phyloP scores from a whole-genome alignment of 2,329 filamentous ascomycete genomes.

The Aspergillus sp. region DNA sequence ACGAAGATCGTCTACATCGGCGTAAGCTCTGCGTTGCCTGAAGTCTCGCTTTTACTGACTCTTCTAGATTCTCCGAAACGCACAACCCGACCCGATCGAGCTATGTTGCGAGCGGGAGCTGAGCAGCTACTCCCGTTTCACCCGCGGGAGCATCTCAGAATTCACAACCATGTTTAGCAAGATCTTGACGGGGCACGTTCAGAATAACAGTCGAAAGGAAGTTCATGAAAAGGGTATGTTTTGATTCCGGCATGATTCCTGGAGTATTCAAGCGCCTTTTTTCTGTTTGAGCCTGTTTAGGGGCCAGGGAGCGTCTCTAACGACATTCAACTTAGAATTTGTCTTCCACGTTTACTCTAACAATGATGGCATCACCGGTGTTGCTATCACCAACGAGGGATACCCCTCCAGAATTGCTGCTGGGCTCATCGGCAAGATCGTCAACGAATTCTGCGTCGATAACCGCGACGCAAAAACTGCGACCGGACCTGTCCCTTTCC shows the following conservation, averaged over 20 bases:
- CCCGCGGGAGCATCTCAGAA: slow-evolving; percentile 59
- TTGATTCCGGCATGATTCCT: not conserved
- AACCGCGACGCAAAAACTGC: slow-evolving; percentile 60
- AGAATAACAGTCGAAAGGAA: slow-evolving; percentile 58
- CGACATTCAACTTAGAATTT: slow-evolving; percentile 26
- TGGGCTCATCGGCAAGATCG: slow-evolving; percentile 78
- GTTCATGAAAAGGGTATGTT: slow-evolving; percentile 57
- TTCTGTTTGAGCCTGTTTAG: not conserved
- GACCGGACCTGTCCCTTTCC: slow-evolving; percentile 56
- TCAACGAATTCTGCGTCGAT: slow-evolving; percentile 80
- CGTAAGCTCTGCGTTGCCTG: not conserved
- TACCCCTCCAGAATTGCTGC: slow-evolving; percentile 80
- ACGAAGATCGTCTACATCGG: slow-evolving; percentile 14
- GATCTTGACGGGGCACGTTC: slow-evolving; percentile 81
- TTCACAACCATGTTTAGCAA: slow-evolving; percentile 85
- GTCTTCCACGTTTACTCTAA: slow-evolving; percentile 70
- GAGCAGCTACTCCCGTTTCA: slow-evolving; percentile 76
- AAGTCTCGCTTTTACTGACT: not conserved
- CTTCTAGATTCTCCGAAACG: slow-evolving; percentile 76
- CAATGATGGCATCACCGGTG: slow-evolving; percentile 70
- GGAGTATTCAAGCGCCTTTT: not conserved
- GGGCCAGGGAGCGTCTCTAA: not conserved
- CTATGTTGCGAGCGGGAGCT: slow-evolving; percentile 76
- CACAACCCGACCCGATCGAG: slow-evolving; percentile 72
- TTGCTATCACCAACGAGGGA: slow-evolving; percentile 74